These are phyloP conservation scores for Phaeosphaeria sp. DNA, from an alignment of 2,329 filamentous ascomycete species.

Conservation along the genomic window DNA sequence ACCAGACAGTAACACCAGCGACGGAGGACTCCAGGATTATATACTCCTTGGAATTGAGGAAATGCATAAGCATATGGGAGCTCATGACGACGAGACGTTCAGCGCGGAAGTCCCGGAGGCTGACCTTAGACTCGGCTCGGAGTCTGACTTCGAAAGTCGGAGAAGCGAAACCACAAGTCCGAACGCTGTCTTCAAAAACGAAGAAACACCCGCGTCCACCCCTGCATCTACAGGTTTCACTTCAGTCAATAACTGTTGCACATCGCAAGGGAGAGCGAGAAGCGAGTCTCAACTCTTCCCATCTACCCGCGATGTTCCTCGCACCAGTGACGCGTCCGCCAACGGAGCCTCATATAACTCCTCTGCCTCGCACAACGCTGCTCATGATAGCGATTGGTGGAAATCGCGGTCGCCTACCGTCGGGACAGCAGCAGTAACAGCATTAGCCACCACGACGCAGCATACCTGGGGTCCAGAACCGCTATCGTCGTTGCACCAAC, in stretches of 20 bases:
- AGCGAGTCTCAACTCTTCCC: neutral
- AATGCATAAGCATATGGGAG: slow-evolving; percentile 28
- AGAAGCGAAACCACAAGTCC: slow-evolving; percentile 4
- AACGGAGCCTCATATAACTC: neutral
- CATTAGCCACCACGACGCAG: no score
- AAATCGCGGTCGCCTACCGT: no score
- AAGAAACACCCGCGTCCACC: slow-evolving; percentile 1
- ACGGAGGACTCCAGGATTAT: neutral
- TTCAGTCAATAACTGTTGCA: neutral
- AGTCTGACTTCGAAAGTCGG: slow-evolving; percentile 19
- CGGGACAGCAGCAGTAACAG: no score
- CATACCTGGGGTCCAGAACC: no score
- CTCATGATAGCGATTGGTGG: neutral
- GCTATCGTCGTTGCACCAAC: no score
- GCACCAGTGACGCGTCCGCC: neutral
- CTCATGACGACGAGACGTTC: slow-evolving; percentile 8
- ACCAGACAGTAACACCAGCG: neutral
- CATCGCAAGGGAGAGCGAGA: neutral
- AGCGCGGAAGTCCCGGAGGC: slow-evolving; percentile 14
- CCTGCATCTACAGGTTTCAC: neutral
- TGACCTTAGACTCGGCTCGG: slow-evolving; percentile 19
- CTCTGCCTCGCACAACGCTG: no score
- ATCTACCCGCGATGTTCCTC: neutral
- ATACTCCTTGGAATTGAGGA: neutral
- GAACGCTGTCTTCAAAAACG: neutral